phyloP scores from a whole-genome alignment of 31 red algal species.

The Odonthalia washingtoniensis region DNA sequence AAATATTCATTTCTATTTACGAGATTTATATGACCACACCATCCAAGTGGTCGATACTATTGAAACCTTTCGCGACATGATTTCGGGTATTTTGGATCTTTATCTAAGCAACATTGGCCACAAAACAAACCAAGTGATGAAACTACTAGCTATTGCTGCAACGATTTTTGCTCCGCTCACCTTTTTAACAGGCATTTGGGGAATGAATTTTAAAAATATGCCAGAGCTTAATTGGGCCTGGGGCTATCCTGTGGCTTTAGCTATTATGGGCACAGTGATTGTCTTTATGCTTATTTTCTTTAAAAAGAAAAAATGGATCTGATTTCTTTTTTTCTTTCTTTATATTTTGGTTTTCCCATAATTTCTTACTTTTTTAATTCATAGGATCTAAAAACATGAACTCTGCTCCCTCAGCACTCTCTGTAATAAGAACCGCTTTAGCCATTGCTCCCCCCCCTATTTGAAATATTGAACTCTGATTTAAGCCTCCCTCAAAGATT shows the following conservation, averaged over 20 bases:
- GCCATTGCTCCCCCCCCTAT: too few species aligned
- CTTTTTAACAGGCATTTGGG: conserved; percentile 77
- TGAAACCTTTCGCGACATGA: conserved; percentile 18
- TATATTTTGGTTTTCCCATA: too few species aligned
- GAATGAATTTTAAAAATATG: conserved; percentile 78
- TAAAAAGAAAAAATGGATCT: conserved; percentile 43
- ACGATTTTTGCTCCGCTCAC: conserved; percentile 81
- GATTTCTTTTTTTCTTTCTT: too few species aligned
- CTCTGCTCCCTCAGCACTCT: too few species aligned
- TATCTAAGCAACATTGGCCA: not conserved
- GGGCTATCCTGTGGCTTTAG: conserved; percentile 59
- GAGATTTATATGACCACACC: conserved; percentile 22
- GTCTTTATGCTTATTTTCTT: conserved; percentile 33
- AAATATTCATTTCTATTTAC: not conserved
- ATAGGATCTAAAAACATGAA: too few species aligned
- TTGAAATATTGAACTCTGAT: too few species aligned
- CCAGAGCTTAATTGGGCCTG: conserved; percentile 53
- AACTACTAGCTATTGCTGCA: conserved; percentile 73
- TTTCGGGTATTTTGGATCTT: conserved; percentile 4
- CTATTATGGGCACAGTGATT: conserved; percentile 21
- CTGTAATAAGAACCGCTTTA: too few species aligned
- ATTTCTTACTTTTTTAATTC: too few species aligned
- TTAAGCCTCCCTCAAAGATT: too few species aligned
- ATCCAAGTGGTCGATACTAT: not conserved
- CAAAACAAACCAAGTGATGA: conserved; percentile 64